Percentiles rank a stretch among this genome's conserved stretches.
Evolutionary conservation across 371 early-diverging fungal genomes (phyloP).

Genomic region (Dichotomocladium elegans): DNA sequence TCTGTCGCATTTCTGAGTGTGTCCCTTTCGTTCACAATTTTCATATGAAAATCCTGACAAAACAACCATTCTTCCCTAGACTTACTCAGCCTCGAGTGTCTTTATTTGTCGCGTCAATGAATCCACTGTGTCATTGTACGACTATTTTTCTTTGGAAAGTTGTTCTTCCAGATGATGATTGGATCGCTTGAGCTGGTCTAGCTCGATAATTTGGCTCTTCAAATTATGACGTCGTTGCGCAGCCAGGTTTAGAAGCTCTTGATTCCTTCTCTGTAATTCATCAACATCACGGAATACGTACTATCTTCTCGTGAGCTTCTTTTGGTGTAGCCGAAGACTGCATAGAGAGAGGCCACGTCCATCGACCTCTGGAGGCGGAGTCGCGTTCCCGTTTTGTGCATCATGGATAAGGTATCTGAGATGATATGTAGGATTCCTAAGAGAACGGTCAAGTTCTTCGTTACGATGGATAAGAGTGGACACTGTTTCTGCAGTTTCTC

Average conservation of each 20-base stretch:
- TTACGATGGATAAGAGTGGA: background rate
- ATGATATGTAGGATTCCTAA: slow-evolving; percentile 14
- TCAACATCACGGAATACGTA: slow-evolving; percentile 14
- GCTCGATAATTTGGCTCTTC: background rate
- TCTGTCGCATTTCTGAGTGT: background rate
- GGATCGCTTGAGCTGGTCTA: background rate
- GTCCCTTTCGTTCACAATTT: background rate
- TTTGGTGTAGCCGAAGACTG: slow-evolving; percentile 4
- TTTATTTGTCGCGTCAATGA: background rate
- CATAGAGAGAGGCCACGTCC: background rate
- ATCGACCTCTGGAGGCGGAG: slow-evolving; percentile 11
- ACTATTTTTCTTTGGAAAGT: background rate
- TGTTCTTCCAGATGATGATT: background rate
- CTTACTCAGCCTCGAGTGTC: background rate
- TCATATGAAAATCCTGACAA: too few species aligned
- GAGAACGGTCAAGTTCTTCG: background rate
- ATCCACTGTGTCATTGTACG: background rate
- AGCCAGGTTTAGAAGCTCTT: slow-evolving; percentile 3
- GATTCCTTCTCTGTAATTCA: slow-evolving; percentile 14
- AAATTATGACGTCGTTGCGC: background rate
- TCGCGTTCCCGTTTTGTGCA: slow-evolving; percentile 10
- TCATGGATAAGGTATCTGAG: slow-evolving; percentile 14
- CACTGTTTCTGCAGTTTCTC: background rate
- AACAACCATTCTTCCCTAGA: background rate
- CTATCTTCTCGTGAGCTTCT: slow-evolving; percentile 4